A percentile compares a stretch with the other conserved stretches of the same genome.
Evolutionary conservation across 495 filamentous ascomycete genomes (phyloP).

Genomic region (Hypoxylon subgilvum): DNA sequence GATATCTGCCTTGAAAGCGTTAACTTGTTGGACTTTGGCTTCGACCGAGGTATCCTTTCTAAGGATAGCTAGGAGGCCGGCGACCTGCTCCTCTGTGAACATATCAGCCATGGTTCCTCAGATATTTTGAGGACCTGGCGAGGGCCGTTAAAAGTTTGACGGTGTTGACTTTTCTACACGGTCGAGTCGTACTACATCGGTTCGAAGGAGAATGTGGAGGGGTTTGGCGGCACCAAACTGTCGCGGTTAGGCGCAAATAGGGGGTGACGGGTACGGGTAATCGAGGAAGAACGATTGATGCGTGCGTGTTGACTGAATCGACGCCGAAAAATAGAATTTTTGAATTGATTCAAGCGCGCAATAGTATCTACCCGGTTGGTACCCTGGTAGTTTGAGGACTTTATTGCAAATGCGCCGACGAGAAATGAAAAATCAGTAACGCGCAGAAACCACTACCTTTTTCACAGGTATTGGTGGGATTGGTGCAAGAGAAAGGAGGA

Average conservation of each 20-base stretch:
- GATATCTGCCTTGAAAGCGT: conserved; percentile 79
- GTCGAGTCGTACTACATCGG: background rate
- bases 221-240: background rate
- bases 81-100: conserved; percentile 68
- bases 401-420: conserved; percentile 3
- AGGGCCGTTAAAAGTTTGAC: background rate
- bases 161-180: conserved; percentile 12
- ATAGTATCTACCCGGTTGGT: too few species aligned
- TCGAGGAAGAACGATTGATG: conserved; percentile 1
- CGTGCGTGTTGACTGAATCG: conserved; percentile 13
- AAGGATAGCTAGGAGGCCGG: conserved; percentile 68
- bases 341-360: conserved; percentile 4
- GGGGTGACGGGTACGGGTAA: conserved; percentile 7
- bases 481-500: background rate
- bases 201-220: conserved; percentile 2
- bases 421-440: too few species aligned
- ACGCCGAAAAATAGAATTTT: conserved; percentile 22
- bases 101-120: conserved; percentile 55
- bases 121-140: conserved; percentile 36
- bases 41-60: conserved; percentile 75
- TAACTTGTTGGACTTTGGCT: conserved; percentile 71
- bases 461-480: background rate
- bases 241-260: conserved; percentile 13
- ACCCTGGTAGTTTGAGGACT: conserved; percentile 15
- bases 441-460: background rate